A percentile compares a stretch with the other conserved stretches of the same genome.
These are phyloP conservation scores for Parathielavia appendiculata DNA, from an alignment of 495 filamentous ascomycete genomes.

Conservation along the genomic window DNA sequence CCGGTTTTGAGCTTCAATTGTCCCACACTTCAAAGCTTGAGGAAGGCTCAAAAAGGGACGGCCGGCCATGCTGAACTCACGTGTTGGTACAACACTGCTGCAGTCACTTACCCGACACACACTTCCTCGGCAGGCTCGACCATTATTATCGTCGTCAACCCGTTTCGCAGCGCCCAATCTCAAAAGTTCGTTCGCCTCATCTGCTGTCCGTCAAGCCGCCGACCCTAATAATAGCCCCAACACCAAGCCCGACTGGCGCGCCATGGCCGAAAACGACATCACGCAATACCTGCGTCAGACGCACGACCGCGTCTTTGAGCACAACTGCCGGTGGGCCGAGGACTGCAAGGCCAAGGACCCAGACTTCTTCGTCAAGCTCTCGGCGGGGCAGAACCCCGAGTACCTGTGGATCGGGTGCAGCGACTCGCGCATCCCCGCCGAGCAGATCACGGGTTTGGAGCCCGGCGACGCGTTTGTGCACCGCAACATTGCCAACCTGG, in stretches of 20 bases:
- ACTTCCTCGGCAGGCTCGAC: neutral
- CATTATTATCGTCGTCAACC: neutral
- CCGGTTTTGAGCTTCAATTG: neutral
- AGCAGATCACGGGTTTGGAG: conserved; percentile 53
- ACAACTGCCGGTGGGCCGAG: conserved; percentile 52
- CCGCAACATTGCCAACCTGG: conserved; percentile 61
- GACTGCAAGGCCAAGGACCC: conserved; percentile 47
- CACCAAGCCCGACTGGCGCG: conserved; percentile 17
- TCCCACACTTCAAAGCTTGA: neutral
- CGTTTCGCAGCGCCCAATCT: neutral
- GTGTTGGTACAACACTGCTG: conserved; percentile 10
- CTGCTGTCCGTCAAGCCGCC: neutral
- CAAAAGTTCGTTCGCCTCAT: neutral
- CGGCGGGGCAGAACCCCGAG: conserved; percentile 51
- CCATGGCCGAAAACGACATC: conserved; percentile 39
- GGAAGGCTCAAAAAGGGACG: neutral
- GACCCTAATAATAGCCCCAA: neutral
- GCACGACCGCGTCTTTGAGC: conserved; percentile 51
- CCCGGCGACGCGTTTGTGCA: conserved; percentile 59
- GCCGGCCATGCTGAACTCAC: conserved; percentile 12
- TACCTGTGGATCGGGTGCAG: conserved; percentile 63
- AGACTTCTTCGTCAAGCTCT: conserved; percentile 51
- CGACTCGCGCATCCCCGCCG: conserved; percentile 59
- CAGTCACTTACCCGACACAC: conserved; percentile 7
- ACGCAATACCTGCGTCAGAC: conserved; percentile 41